These are phyloP conservation scores for Gonapodya prolifera DNA, from an alignment of 192 early-diverging fungal genomes.

Conservation along the genomic window DNA sequence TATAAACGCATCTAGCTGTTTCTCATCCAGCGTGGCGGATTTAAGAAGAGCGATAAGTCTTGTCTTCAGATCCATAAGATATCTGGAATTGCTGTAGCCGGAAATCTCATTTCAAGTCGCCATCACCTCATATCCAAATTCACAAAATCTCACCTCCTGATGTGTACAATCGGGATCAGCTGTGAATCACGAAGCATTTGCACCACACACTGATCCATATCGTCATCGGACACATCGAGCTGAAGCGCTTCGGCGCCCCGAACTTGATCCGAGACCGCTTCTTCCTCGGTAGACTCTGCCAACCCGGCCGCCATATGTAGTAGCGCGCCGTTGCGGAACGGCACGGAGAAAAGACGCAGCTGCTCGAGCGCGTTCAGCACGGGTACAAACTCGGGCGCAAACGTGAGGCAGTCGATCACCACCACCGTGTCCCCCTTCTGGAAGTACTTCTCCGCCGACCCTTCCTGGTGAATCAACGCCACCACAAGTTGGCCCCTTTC, in stretches of 20 bases:
- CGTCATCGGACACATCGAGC: neutral
- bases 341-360: constrained; percentile 11
- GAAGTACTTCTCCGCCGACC: constrained; percentile 8
- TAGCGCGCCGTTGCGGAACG: constrained; percentile 15
- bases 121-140: neutral
- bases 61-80: constrained; percentile 3
- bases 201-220: constrained; percentile 9
- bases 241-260: neutral
- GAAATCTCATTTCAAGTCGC: neutral
- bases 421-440: constrained; percentile 14
- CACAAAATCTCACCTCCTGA: constrained; percentile 8
- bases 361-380: constrained; percentile 19
- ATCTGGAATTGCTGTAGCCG: neutral
- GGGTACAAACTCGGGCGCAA: constrained; percentile 20
- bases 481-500: constrained; percentile 15
- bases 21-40: constrained; percentile 17
- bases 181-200: constrained; percentile 15
- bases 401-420: constrained; percentile 22
- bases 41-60: constrained; percentile 15
- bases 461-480: constrained; percentile 13
- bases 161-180: constrained; percentile 23
- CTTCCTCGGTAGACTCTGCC: neutral
- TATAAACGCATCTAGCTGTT: constrained; percentile 24
- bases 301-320: constrained; percentile 11
- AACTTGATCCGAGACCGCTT: neutral